Conservation (phyloP, 225 moss, liverwort and hornwort species). For the Asterella californica region DNA sequence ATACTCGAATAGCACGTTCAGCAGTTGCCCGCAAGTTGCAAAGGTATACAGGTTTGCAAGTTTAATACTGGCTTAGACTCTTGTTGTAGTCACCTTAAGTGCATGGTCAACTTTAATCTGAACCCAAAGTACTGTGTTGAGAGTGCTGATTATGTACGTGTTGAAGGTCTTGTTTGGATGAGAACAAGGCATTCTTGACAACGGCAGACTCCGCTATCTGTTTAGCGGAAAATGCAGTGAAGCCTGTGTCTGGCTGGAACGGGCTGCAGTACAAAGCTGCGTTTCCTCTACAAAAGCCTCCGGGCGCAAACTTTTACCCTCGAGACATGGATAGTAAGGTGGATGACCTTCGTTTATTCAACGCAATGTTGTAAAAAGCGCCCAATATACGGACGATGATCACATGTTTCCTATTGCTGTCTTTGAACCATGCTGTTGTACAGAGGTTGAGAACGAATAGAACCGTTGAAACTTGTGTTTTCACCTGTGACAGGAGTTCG, state of each 20-base stretch:
- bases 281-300: slow-evolving; percentile 62
- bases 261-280: slow-evolving; percentile 67
- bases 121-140: not conserved
- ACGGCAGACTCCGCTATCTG: slow-evolving; percentile 88
- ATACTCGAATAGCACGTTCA: not conserved
- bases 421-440: not conserved
- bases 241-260: slow-evolving; percentile 48
- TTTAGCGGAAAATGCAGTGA: slow-evolving; percentile 59
- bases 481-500: slow-evolving; percentile 59
- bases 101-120: not conserved
- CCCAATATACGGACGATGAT: not conserved
- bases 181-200: slow-evolving; percentile 71
- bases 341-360: not conserved
- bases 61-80: not conserved
- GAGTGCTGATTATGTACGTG: not conserved
- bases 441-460: not conserved
- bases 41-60: not conserved
- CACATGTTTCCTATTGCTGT: not conserved
- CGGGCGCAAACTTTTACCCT: slow-evolving; percentile 87
- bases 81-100: not conserved
- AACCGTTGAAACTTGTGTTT: not conserved
- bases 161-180: slow-evolving; percentile 84
- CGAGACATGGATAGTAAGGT: slow-evolving; percentile 88
- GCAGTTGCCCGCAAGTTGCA: too few species aligned
- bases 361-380: not conserved